Evolutionary conservation across 805 yeast species (phyloP).

Genomic region (Saturnispora besseyi): DNA sequence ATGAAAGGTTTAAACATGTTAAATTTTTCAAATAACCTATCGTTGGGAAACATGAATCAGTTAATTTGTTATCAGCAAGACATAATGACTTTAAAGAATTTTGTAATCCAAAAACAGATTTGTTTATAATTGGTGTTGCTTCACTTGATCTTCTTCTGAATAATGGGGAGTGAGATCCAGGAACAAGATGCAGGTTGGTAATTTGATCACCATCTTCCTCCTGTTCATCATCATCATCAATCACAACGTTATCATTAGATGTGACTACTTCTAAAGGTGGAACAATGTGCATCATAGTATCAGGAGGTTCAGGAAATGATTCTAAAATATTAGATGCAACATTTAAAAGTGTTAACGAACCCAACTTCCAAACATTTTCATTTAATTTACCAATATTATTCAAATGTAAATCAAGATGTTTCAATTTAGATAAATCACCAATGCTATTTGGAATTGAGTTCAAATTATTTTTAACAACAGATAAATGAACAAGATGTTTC

Average conservation of each 20-base stretch:
- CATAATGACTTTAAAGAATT: slow-evolving; percentile 42
- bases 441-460: slow-evolving; percentile 61
- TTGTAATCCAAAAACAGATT: slow-evolving; percentile 11
- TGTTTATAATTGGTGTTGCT: slow-evolving; percentile 6
- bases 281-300: slow-evolving; percentile 12
- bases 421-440: slow-evolving; percentile 49
- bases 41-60: slow-evolving; percentile 65
- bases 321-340: slow-evolving; percentile 65
- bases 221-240: slow-evolving; percentile 4
- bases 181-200: neutral
- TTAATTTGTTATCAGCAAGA: slow-evolving; percentile 75
- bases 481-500: slow-evolving; percentile 51
- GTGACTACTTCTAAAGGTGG: slow-evolving; percentile 6
- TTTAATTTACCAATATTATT: slow-evolving; percentile 71
- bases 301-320: slow-evolving; percentile 46
- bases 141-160: slow-evolving; percentile 14
- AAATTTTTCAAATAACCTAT: slow-evolving; percentile 52
- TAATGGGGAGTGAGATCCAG: neutral
- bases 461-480: slow-evolving; percentile 67
- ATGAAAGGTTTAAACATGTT: slow-evolving; percentile 62
- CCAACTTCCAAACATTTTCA: slow-evolving; percentile 55
- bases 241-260: neutral
- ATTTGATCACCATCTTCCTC: slow-evolving; percentile 5
- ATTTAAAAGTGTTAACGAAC: slow-evolving; percentile 50
- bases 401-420: slow-evolving; percentile 68